Percentiles rank a stretch among this genome's conserved stretches.
Evolutionary conservation across 2,329 filamentous ascomycete genomes (phyloP).

Genomic region (Botrytis hyacinthi): DNA sequence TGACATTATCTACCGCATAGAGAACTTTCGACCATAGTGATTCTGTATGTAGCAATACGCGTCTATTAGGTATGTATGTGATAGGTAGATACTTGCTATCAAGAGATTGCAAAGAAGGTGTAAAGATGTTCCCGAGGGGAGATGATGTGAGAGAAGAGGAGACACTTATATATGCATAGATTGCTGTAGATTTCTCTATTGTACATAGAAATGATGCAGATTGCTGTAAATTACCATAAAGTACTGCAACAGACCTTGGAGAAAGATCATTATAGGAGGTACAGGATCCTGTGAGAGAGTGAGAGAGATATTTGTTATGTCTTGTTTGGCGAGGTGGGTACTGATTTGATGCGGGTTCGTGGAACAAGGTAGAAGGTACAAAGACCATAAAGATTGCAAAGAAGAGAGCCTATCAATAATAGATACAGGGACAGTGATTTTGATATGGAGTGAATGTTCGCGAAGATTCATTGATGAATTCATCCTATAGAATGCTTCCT

Average conservation of each 20-base stretch:
- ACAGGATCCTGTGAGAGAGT: background rate
- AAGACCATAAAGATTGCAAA: background rate
- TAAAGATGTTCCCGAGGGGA: background rate
- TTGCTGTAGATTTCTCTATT: background rate
- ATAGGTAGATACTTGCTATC: background rate
- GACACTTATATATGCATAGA: background rate
- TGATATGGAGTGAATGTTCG: background rate
- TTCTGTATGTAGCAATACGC: accelerated
- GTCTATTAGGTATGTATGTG: background rate
- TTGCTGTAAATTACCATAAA: background rate
- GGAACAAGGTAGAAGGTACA: background rate
- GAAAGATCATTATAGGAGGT: background rate
- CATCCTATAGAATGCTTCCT: background rate
- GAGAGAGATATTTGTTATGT: background rate
- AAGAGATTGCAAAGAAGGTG: background rate
- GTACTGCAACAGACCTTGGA: accelerated
- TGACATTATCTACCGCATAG: no score
- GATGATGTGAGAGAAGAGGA: background rate
- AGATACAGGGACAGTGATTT: accelerated
- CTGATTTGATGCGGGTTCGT: background rate
- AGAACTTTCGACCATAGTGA: no score
- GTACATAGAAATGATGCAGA: background rate
- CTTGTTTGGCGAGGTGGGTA: background rate
- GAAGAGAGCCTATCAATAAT: background rate
- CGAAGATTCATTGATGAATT: background rate